These are phyloP conservation scores for Tetrapisispora phaffii DNA, from an alignment of 805 yeast genomes.

Conservation along the genomic window DNA sequence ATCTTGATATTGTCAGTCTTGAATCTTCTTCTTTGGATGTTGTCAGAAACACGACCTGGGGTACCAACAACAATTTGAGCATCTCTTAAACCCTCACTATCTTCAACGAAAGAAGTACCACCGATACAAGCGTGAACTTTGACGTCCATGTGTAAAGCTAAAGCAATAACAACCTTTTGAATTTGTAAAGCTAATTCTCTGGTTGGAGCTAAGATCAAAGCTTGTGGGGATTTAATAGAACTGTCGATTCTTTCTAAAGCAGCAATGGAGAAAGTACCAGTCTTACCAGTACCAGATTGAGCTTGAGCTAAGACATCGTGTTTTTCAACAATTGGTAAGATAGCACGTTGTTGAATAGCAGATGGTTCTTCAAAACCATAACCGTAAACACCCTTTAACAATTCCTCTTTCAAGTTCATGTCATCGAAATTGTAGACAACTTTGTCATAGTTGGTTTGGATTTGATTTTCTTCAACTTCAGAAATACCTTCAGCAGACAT, in stretches of 20 bases:
- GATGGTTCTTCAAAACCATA: slow-evolving; percentile 96
- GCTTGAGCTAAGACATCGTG: slow-evolving; percentile 97
- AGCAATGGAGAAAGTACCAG: slow-evolving; percentile 92
- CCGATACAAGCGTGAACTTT: slow-evolving; percentile 96
- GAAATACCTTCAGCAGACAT: slow-evolving; percentile 50
- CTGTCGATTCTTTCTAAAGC: slow-evolving; percentile 69
- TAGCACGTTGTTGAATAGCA: slow-evolving; percentile 96
- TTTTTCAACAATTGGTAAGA: slow-evolving; percentile 86
- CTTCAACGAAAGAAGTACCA: slow-evolving; percentile 86
- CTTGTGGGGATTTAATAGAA: slow-evolving; percentile 69
- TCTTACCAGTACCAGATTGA: slow-evolving; percentile 98
- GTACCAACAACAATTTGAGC: slow-evolving; percentile 95
- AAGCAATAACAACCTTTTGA: slow-evolving; percentile 81
- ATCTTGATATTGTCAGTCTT: slow-evolving; percentile 77
- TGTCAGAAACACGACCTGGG: slow-evolving; percentile 94
- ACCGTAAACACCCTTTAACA: slow-evolving; percentile 61
- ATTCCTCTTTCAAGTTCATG: slow-evolving; percentile 58
- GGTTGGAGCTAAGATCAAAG: slow-evolving; percentile 91
- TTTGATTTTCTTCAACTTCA: slow-evolving; percentile 72
- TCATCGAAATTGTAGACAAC: slow-evolving; percentile 71
- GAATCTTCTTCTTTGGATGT: slow-evolving; percentile 84
- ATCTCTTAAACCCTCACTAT: slow-evolving; percentile 68
- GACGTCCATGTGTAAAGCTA: slow-evolving; percentile 84
- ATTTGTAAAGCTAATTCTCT: slow-evolving; percentile 96
- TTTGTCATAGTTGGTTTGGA: slow-evolving; percentile 94